phyloP scores from a whole-genome alignment of 2,329 filamentous ascomycete species.

The Didymella arachidicola region DNA sequence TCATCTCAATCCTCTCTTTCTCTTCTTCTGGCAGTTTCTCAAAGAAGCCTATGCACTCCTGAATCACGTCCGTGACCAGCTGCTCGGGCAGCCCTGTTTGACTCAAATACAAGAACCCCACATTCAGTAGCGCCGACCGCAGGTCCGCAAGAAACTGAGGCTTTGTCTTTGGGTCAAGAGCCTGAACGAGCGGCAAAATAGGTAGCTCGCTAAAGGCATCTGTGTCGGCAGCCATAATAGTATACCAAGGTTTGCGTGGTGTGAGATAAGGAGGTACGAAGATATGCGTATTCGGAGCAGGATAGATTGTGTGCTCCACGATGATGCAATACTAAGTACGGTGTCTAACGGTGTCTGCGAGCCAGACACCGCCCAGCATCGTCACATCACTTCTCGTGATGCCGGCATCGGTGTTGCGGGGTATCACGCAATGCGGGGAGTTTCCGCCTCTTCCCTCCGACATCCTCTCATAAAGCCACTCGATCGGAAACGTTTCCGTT shows the following conservation, averaged over 20 bases:
- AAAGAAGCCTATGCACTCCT: conserved; percentile 76
- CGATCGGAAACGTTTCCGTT: neutral
- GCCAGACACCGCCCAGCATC: neutral
- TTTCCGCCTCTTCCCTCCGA: neutral
- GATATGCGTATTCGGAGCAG: neutral
- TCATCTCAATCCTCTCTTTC: conserved; percentile 69
- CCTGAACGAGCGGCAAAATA: conserved; percentile 75
- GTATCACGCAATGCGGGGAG: conserved; percentile 4
- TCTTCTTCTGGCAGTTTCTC: conserved; percentile 73
- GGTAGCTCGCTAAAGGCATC: conserved; percentile 73
- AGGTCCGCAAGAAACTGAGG: conserved; percentile 74
- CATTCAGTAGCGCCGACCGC: conserved; percentile 78
- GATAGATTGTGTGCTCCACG: neutral
- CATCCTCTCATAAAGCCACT: neutral
- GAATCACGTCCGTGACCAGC: conserved; percentile 70
- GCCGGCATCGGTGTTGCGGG: conserved; percentile 1
- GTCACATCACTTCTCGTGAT: neutral
- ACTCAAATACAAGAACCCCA: conserved; percentile 87
- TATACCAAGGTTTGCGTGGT: neutral
- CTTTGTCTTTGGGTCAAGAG: conserved; percentile 73
- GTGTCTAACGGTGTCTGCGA: neutral
- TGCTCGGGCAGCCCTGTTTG: conserved; percentile 69
- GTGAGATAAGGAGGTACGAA: neutral
- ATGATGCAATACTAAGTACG: neutral
- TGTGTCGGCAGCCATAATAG: conserved; percentile 1